Base-by-base conservation (phyloP, 2,329 filamentous ascomycete genomes). In the Neonectria magnoliae region DNA sequence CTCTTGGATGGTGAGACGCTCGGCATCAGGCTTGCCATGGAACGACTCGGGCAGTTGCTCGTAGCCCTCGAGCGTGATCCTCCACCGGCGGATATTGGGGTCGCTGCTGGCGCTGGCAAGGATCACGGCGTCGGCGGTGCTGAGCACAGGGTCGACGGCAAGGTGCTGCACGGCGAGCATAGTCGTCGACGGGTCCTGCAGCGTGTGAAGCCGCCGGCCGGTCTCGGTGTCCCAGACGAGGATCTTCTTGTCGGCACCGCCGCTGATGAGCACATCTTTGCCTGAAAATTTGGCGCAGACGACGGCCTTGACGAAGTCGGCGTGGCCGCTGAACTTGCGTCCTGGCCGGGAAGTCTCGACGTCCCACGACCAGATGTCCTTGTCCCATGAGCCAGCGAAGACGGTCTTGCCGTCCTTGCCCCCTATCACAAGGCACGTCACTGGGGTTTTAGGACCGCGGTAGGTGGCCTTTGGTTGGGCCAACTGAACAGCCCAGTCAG, bases 331-430 rank as follows among this genome's bases (percentile, higher is more conserved):
- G 71, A 90, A 94, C 68, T 84, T 89, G 66, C 82, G 85, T n/a
- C 82, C 83, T 1, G 82, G 80, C 31, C 82, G 77, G 47, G 82
- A 83, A 4, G 88, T 88, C 18, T 84, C 81, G 33, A 91, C 81
- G 72, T 92, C 85, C 92, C 93, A 98, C 33, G 91, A 92, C 90
- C 94, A 97, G 62, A 98, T 87, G 20, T 88, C 86, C 81, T 97
- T 97, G 81, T 99, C 95, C 96, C 96, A 99, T 64, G 91, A 96
- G 36, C 94, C 95, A 25, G 93, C 93, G 78, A 93, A 98, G 11
- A 98, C 76, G 1, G 85, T 91, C 55, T 78, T 79, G 64, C 83
- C 84, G 27, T 81, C 81, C 4, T 82, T 77, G 14, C 88, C 86
- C 48, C 87, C 90, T 38, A 93, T 83, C 16, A 91, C 88, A 29